A percentile compares a stretch with the other conserved stretches of the same genome.
These are phyloP conservation scores for Xeromyces bisporus DNA, from an alignment of 495 filamentous ascomycete species.

Conservation along the genomic window DNA sequence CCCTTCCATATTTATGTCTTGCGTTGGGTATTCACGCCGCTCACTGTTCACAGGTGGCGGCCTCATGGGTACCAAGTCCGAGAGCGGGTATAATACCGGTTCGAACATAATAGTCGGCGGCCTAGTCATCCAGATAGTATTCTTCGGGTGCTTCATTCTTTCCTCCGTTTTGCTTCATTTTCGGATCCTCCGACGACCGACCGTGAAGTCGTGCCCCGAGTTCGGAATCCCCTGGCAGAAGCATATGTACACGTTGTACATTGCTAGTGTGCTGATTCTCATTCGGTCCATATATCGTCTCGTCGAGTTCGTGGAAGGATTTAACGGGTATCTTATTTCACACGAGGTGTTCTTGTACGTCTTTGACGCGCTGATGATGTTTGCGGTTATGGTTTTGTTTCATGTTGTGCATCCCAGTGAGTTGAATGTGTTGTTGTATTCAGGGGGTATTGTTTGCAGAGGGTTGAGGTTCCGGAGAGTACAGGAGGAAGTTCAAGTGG, in stretches of 20 bases:
- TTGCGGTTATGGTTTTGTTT: slow-evolving; percentile 32
- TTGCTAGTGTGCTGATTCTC: slow-evolving; percentile 36
- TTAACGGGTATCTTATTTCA: slow-evolving; percentile 30
- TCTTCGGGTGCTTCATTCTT: slow-evolving; percentile 36
- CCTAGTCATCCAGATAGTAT: slow-evolving; percentile 31
- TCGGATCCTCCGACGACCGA: slow-evolving; percentile 11
- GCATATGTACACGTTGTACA: slow-evolving; percentile 36
- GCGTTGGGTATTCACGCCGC: background rate
- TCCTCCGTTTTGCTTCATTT: slow-evolving; percentile 26
- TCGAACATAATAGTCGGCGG: slow-evolving; percentile 27
- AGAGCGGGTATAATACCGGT: slow-evolving; percentile 3
- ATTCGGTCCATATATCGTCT: slow-evolving; percentile 44
- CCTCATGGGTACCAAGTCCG: slow-evolving; percentile 10
- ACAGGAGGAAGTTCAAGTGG: too few species aligned
- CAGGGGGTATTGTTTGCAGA: too few species aligned
- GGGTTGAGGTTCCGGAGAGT: too few species aligned
- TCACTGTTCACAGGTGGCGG: slow-evolving; percentile 13
- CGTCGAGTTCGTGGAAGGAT: slow-evolving; percentile 43
- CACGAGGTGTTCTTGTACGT: slow-evolving; percentile 46
- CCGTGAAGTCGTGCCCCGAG: slow-evolving; percentile 5
- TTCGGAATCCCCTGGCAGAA: slow-evolving; percentile 29
- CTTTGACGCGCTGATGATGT: slow-evolving; percentile 46
- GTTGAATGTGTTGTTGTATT: too few species aligned
- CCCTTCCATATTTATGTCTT: background rate
- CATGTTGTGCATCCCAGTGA: slow-evolving; percentile 20